These are phyloP conservation scores for Candida ovalis DNA, from an alignment of 805 yeast genomes.

Conservation along the genomic window DNA sequence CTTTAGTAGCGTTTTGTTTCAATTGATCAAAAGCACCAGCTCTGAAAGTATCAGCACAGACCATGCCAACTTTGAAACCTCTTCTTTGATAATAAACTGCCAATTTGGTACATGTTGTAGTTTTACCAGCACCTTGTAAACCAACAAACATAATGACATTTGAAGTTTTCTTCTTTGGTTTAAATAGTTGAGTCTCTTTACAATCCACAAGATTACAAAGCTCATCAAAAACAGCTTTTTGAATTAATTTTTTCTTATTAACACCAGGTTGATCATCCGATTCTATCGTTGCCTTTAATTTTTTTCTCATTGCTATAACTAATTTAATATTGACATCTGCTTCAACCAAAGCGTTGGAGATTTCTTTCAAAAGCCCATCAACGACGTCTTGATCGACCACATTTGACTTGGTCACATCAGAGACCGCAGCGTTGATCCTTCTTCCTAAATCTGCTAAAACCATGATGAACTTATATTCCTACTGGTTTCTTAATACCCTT, in stretches of 20 bases:
- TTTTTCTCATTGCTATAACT: constrained; percentile 72
- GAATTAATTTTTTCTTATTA: constrained; percentile 76
- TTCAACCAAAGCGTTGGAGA: constrained; percentile 85
- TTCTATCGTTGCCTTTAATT: constrained; percentile 57
- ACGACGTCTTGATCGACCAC: constrained; percentile 57
- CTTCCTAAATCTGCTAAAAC: constrained; percentile 78
- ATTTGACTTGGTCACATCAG: constrained; percentile 53
- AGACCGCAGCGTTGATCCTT: constrained; percentile 70
- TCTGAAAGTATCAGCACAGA: constrained; percentile 98
- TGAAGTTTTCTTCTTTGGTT: constrained; percentile 78
- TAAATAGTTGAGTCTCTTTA: constrained; percentile 42
- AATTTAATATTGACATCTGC: constrained; percentile 90
- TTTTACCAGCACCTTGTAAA: constrained; percentile 97
- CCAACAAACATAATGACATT: constrained; percentile 97
- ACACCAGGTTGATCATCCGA: constrained; percentile 49
- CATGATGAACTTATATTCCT: constrained; percentile 42
- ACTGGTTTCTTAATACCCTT: no score
- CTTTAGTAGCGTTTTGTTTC: constrained; percentile 95
- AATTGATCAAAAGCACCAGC: constrained; percentile 99
- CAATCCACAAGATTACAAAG: constrained; percentile 82
- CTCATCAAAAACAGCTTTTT: constrained; percentile 93
- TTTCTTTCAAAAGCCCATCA: constrained; percentile 75
- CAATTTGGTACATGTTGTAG: constrained; percentile 93
- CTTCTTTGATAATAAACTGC: constrained; percentile 93
- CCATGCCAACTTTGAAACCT: constrained; percentile 92